A percentile compares a stretch with the other conserved stretches of the same genome.
These are phyloP conservation scores for Flueggea neowawraea DNA, from an alignment of 441 rosid genomes.

Conservation along the genomic window DNA sequence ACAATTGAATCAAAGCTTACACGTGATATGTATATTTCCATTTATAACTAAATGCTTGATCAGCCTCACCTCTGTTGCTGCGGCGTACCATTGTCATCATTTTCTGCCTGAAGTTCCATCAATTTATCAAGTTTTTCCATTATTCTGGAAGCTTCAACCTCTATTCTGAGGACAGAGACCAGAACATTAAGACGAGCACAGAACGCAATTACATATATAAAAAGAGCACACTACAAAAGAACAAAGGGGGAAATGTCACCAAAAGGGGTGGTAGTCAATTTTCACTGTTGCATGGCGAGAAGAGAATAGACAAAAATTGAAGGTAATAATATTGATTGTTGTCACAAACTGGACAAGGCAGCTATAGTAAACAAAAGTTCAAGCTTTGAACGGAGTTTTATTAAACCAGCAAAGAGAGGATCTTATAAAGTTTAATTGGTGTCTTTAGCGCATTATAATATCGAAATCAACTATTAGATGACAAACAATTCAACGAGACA, in stretches of 20 bases:
- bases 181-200: constrained; percentile 26
- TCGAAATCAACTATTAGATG: no score
- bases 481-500: no score
- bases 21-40: constrained; percentile 1
- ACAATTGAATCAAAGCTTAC: neutral
- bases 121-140: constrained; percentile 61
- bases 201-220: constrained; percentile 6
- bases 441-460: no score
- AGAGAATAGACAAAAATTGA: no score
- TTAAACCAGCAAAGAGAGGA: no score
- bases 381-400: no score
- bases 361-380: no score
- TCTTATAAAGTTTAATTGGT: no score
- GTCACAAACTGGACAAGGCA: no score
- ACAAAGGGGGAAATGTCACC: neutral
- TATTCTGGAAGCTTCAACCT: constrained; percentile 66
- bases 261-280: no score
- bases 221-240: neutral
- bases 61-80: constrained; percentile 49
- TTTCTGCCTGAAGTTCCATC: constrained; percentile 29
- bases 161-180: constrained; percentile 78
- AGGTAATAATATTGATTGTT: no score
- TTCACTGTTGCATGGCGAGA: no score
- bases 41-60: constrained; percentile 5
- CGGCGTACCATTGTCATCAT: constrained; percentile 31